Conservation (phyloP, 2,329 filamentous ascomycete genomes). For the Metarhizium anisopliae region DNA sequence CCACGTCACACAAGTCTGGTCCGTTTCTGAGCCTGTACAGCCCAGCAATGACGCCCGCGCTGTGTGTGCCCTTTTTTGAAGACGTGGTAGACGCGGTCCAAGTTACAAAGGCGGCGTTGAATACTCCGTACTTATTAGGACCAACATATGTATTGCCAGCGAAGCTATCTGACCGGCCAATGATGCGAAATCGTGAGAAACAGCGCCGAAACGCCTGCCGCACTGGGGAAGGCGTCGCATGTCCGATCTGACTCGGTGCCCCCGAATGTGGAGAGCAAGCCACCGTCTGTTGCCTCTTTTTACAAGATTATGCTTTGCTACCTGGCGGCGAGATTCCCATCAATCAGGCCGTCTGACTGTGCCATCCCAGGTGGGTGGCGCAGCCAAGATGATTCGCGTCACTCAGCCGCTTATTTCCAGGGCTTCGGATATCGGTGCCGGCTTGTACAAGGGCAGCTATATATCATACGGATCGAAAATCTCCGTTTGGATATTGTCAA, state of each 20-base stretch:
- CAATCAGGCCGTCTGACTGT: not conserved
- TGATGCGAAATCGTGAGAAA: not conserved
- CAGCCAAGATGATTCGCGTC: too few relatives aligned
- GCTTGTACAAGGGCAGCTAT: too few relatives aligned
- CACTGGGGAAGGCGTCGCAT: not conserved
- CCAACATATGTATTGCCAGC: too few relatives aligned
- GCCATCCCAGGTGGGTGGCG: not conserved
- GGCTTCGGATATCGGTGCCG: too few relatives aligned
- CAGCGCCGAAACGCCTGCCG: constrained; percentile 10
- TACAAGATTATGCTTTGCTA: not conserved
- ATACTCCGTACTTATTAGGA: too few relatives aligned
- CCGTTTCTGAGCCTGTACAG: not conserved
- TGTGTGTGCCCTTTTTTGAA: too few relatives aligned
- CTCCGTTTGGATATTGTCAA: too few relatives aligned
- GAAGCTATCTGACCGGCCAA: too few relatives aligned
- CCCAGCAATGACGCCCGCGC: too few relatives aligned
- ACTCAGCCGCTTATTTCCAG: not conserved
- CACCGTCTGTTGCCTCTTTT: too few relatives aligned
- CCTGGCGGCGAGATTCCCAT: not conserved
- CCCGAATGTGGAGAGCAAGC: not conserved
- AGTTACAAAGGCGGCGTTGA: not conserved
- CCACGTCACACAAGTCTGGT: not conserved
- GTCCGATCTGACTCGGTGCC: not conserved
- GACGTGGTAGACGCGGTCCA: not conserved
- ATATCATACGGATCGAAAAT: too few relatives aligned